A percentile compares a stretch with the other conserved stretches of the same genome.
Conservation (phyloP, 768 basidiomycete genomes). For the Agrocybe pediades region DNA sequence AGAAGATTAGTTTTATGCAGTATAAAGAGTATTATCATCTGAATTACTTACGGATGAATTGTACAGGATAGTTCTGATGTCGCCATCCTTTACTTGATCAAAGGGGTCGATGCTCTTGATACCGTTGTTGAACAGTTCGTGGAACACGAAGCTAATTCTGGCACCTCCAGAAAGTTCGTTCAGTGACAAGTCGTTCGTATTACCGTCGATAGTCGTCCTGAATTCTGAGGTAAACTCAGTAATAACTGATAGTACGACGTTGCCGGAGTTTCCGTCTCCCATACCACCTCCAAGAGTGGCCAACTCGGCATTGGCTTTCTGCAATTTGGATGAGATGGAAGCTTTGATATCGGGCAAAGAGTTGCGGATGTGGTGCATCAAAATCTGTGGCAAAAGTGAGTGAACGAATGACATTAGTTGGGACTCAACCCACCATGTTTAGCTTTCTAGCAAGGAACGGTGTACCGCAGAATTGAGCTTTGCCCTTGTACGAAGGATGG, state of each 20-base stretch:
- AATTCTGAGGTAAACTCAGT: constrained; percentile 98
- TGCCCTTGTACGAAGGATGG: constrained; percentile 90
- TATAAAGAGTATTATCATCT: background rate
- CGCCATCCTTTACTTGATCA: constrained; percentile 98
- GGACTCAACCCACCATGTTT: constrained; percentile 69
- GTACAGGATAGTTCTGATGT: constrained; percentile 94
- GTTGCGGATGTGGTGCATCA: constrained; percentile 98
- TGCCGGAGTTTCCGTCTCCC: constrained; percentile 84
- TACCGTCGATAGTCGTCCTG: constrained; percentile 95
- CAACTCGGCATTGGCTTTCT: constrained; percentile 87
- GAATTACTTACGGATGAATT: constrained; percentile 86
- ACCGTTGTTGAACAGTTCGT: constrained; percentile 97
- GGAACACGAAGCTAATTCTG: constrained; percentile 98
- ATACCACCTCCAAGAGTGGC: constrained; percentile 81
- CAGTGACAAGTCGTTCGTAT: constrained; percentile 90
- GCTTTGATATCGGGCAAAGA: constrained; percentile 99
- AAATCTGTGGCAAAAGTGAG: constrained; percentile 57
- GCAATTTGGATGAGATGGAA: constrained; percentile 87
- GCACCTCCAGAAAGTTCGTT: constrained; percentile 99
- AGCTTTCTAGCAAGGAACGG: constrained; percentile 95
- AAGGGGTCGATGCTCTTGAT: constrained; percentile 97
- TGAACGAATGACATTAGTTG: constrained; percentile 1
- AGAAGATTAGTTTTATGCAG: background rate
- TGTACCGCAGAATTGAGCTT: constrained; percentile 95
- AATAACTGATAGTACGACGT: constrained; percentile 94